These are phyloP conservation scores for Straminergon stramineum DNA, from an alignment of 225 moss, liverwort and hornwort genomes.

Conservation along the genomic window DNA sequence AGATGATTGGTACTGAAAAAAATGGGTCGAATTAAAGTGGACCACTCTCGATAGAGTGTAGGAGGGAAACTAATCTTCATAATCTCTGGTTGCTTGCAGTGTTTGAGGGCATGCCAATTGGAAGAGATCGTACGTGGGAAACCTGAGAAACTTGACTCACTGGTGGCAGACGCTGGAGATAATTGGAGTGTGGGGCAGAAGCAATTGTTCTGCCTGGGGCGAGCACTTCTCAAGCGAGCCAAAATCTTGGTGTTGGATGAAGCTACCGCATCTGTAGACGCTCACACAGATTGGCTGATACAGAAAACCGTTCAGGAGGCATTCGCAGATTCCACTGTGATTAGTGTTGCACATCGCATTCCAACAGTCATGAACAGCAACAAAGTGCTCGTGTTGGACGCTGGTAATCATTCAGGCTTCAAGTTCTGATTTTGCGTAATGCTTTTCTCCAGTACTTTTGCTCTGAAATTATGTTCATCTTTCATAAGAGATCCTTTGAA, in stretches of 20 bases:
- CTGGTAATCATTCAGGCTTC: conserved; percentile 4
- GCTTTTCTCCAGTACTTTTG: background rate
- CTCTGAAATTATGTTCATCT: background rate
- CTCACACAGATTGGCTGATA: conserved; percentile 38
- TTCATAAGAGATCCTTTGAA: background rate
- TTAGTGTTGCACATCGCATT: conserved; percentile 45
- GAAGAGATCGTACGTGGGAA: conserved; percentile 17
- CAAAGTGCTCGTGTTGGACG: conserved; percentile 43
- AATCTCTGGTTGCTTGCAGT: conserved; percentile 19
- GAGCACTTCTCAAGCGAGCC: conserved; percentile 39
- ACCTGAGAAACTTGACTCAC: conserved; percentile 22
- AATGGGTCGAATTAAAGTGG: background rate
- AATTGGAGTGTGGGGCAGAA: conserved; percentile 52
- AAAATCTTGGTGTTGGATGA: conserved; percentile 42
- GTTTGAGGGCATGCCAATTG: conserved; percentile 55
- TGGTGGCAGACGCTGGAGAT: conserved; percentile 34
- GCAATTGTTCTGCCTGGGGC: conserved; percentile 39
- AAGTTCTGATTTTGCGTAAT: background rate
- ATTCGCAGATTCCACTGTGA: conserved; percentile 23
- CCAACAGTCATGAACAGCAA: conserved; percentile 49
- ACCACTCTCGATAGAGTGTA: background rate
- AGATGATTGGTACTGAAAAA: background rate
- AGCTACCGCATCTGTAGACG: conserved; percentile 48
- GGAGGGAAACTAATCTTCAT: background rate
- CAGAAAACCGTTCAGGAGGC: conserved; percentile 34